phyloP scores from a whole-genome alignment of 75 land plant species.

The Isoetes taiwanensis region DNA sequence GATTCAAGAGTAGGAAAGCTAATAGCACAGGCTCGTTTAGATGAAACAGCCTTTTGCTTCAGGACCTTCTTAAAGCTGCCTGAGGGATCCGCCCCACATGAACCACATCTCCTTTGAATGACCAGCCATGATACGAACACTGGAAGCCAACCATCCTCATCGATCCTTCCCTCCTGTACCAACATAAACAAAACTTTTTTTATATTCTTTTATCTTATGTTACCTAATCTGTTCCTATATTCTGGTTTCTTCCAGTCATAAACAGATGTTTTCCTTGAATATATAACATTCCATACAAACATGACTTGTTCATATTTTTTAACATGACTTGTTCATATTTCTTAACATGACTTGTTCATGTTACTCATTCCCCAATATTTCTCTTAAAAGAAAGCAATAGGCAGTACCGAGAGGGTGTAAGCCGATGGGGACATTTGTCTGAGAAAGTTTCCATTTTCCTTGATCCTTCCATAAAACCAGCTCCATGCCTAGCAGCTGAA shows the following conservation, averaged over 20 bases:
- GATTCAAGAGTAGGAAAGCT: constrained; percentile 69
- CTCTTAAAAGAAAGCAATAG: no score
- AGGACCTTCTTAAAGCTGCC: constrained; percentile 75
- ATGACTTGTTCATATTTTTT: no score
- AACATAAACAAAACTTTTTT: no score
- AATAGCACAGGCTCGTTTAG: constrained; percentile 69
- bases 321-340: no score
- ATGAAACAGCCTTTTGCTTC: constrained; percentile 59
- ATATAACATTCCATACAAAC: no score
- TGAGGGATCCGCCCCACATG: constrained; percentile 82
- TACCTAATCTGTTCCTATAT: no score
- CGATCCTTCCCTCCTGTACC: constrained; percentile 92
- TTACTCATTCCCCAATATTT: no score
- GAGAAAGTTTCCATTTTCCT: constrained; percentile 75
- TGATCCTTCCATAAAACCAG: constrained; percentile 82
- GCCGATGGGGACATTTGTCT: constrained; percentile 90
- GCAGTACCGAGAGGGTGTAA: constrained; percentile 96
- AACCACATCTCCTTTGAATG: constrained; percentile 67
- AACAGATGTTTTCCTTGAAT: no score
- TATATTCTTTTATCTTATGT: no score
- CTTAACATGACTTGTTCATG: no score
- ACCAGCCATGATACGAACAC: constrained; percentile 99
- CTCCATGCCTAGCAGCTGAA: constrained; percentile 88
- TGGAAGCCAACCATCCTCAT: constrained; percentile 86
- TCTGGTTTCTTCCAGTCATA: no score